Base-by-base conservation (phyloP, 805 yeast genomes). In the Kluyveromyces lactis region DNA sequence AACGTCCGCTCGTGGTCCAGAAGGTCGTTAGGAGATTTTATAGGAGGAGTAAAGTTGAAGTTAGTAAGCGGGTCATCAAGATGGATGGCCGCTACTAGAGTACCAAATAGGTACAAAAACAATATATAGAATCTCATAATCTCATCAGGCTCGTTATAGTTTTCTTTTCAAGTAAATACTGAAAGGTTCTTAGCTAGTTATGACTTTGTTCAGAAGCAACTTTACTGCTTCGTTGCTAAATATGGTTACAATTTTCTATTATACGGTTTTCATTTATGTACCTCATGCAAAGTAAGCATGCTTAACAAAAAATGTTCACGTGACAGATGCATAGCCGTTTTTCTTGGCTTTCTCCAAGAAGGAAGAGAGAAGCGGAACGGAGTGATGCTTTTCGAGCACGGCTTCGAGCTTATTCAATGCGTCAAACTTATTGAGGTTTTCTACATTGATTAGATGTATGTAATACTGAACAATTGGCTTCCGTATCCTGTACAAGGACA, bases 381-480 rank as follows among this genome's bases (percentile, higher is more conserved):
- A 34, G n/a, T 18, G 18, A 12, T 34, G 21, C 12, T 15, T 16
- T 21, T 24, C 18, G 2, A 26, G 30, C 9, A 34, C 9, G 4
- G 30, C n/a, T 34, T 34, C 37, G 13, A 34, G 29, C 13, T 16
- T 34, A 12, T 34, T 34, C 10, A 58, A 56, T 2, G 63, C 60
- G 18, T 48, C 42, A 31, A 47, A 50, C 27, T 58, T 43, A 30
- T 53, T 55, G 13, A 47, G 36, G 6, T 39, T 38, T 18, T 43
- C 40, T 4, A 42, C 45, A 33, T 58, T 58, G 3, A 57, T 57
- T 13, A 58, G 42, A 35, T 47, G 45, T 5, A 57, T 53, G 41
- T 57, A 57, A 33, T 56, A 55, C 40, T 58, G 61, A 7, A 57
- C 53, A 7, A 58, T 55, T 11, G 46, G 39, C 38, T 57, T 58